These are phyloP conservation scores for Laguncularia racemosa DNA, from an alignment of 345 rosid genomes.

Conservation along the genomic window DNA sequence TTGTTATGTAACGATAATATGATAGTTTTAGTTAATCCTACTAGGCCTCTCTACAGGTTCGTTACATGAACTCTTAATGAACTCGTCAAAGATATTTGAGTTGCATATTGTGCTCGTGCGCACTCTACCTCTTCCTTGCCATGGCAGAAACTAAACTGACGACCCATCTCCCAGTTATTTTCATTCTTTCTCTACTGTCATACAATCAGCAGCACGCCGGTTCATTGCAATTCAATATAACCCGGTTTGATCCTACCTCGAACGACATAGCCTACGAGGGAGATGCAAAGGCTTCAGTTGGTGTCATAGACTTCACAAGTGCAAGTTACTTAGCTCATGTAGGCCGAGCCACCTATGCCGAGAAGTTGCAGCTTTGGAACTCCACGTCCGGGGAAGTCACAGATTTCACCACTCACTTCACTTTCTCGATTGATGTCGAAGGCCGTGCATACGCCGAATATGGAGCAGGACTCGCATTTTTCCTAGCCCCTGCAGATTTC, in stretches of 20 bases:
- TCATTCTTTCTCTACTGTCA: not conserved
- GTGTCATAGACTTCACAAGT: constrained; percentile 22
- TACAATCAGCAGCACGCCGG: not conserved
- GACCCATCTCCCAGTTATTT: not conserved
- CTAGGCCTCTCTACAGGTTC: too few species aligned
- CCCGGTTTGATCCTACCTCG: constrained; percentile 11
- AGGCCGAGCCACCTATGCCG: constrained; percentile 25
- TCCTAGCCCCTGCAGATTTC: constrained; percentile 28
- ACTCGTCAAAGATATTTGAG: too few species aligned
- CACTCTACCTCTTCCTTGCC: not conserved
- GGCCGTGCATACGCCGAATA: not conserved
- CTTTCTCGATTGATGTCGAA: constrained; percentile 18
- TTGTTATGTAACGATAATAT: too few species aligned
- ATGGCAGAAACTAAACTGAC: constrained; percentile 5
- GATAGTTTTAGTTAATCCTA: too few species aligned
- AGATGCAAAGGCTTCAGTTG: constrained; percentile 20
- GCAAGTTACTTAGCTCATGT: constrained; percentile 12
- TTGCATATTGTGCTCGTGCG: too few species aligned
- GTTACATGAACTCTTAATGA: too few species aligned
- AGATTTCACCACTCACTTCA: constrained; percentile 28
- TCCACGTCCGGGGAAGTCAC: constrained; percentile 13
- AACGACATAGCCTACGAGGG: constrained; percentile 22
- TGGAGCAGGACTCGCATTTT: constrained; percentile 30
- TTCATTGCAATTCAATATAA: constrained; percentile 19
- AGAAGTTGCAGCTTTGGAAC: constrained; percentile 23